phyloP scores from a whole-genome alignment of 371 early-diverging fungal genomes.

The Rhizopus stolonifer region DNA sequence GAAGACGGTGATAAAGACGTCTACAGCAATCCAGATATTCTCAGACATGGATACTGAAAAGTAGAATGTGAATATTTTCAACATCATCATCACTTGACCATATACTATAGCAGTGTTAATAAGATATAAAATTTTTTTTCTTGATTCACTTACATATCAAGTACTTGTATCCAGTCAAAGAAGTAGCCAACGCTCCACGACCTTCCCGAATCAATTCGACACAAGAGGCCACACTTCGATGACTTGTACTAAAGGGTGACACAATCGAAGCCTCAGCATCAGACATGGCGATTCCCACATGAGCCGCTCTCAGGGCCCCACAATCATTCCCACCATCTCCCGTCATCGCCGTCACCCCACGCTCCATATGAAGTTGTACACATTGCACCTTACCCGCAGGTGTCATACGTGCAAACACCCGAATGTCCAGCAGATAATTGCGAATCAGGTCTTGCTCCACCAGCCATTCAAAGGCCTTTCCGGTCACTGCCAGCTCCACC shows the following conservation, averaged over 20 bases:
- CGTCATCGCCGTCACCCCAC: constrained; percentile 81
- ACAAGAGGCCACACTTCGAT: constrained; percentile 65
- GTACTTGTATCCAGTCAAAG: constrained; percentile 79
- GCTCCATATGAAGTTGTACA: constrained; percentile 73
- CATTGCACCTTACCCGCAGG: constrained; percentile 73
- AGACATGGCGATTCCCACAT: constrained; percentile 90
- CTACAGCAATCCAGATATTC: constrained; percentile 70
- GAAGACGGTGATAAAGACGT: constrained; percentile 65
- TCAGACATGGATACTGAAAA: constrained; percentile 58
- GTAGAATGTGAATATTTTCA: constrained; percentile 62
- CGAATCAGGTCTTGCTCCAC: constrained; percentile 44
- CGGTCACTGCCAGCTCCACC: constrained; percentile 70
- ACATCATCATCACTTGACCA: constrained; percentile 73
- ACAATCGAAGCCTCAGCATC: constrained; percentile 86
- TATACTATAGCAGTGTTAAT: constrained; percentile 42
- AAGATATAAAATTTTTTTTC: not conserved
- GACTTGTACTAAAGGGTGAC: constrained; percentile 78
- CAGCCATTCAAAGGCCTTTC: constrained; percentile 66
- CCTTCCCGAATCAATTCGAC: constrained; percentile 75
- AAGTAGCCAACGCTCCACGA: constrained; percentile 74
- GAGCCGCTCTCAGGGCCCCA: constrained; percentile 89
- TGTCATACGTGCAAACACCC: constrained; percentile 81
- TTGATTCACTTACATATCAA: constrained; percentile 50
- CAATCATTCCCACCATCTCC: constrained; percentile 98
- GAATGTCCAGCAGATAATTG: constrained; percentile 51